Conservation (phyloP, 2,329 filamentous ascomycete genomes). For the Penicillium sp. region DNA sequence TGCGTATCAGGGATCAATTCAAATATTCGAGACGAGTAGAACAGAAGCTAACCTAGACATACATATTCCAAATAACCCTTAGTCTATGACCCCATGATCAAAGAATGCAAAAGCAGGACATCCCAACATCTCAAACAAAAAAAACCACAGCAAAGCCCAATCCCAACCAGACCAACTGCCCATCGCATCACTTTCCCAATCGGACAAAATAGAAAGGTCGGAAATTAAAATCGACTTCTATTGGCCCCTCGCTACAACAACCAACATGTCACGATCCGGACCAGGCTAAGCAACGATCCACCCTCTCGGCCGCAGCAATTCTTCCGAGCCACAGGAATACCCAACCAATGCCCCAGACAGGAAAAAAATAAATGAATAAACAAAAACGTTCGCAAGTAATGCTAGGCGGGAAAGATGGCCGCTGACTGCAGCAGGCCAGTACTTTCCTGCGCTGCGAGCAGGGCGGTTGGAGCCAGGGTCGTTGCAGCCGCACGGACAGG, state of each 20-base stretch:
- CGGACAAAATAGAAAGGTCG: slow-evolving; percentile 8
- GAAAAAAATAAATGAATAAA: background rate
- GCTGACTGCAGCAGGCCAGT: background rate
- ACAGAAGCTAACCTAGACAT: background rate
- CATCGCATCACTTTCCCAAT: slow-evolving; percentile 14
- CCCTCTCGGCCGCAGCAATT: slow-evolving; percentile 10
- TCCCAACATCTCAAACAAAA: background rate
- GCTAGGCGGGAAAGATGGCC: background rate
- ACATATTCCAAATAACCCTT: background rate
- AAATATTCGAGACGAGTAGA: background rate
- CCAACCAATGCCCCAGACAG: background rate
- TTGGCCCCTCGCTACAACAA: slow-evolving; percentile 11
- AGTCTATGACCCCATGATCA: background rate
- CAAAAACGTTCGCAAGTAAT: background rate
- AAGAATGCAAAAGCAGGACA: background rate
- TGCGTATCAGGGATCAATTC: background rate
- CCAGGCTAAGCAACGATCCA: slow-evolving; percentile 9
- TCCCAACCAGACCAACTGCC: slow-evolving; percentile 4
- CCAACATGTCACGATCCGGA: slow-evolving; percentile 13
- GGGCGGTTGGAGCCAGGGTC: slow-evolving; percentile 1
- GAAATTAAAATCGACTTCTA: slow-evolving; percentile 14
- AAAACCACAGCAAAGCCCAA: background rate
- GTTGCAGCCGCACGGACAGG: slow-evolving; percentile 6
- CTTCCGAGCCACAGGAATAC: slow-evolving; percentile 9
- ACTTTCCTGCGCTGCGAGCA: background rate